Base-by-base conservation (phyloP, 805 yeast species). In the Myxozyma sirexii region DNA sequence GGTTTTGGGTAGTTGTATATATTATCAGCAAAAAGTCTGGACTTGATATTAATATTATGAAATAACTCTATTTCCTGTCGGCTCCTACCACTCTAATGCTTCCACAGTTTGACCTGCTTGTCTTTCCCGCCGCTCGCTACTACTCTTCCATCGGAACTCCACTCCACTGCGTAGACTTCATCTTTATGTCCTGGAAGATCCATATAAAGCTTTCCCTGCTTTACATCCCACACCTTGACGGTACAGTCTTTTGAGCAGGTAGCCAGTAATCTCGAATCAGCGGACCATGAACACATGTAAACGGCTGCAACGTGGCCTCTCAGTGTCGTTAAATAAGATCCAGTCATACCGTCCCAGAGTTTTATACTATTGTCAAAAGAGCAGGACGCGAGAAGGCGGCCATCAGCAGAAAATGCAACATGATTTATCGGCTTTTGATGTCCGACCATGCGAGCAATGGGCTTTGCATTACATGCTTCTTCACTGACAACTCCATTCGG, bases 121-220 rank as follows among this genome's bases (percentile, higher is more conserved):
- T 94, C 99, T 71, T 91, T 92, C 54, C 99, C 98, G 21, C 98
- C 99, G 72, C 97, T 89, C n/a, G 93, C 96, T 12, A 94, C 98
- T 66, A 86, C 80, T 65, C 82, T 83, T 47, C 99, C 99, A 72
- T 94, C 99, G 57, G 87, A 84, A 77, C 97, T 89, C 99, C 99
- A 94, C 70, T 94, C 99, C 3, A 94, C 97, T 0, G 97, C 96
- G 72, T 84, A 94, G 0, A 94, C 97, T 75, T 94, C 99, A 70
- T 94, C 99, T 15, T 85, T 78, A 71, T 94, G 99, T 0, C 99
- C 99, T 0, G 99, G 99, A 59, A 94, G 80, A 74, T 94, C 99
- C 17, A 87, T 90, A 59, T 84, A 82, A 57, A 94, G 77, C 71
- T 93, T 93, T 64, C 87, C 81, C 2, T 97, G 88, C 69, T 88